Base-by-base conservation (phyloP, 352 stramenopile species). In the Pythium plurisporium region DNA sequence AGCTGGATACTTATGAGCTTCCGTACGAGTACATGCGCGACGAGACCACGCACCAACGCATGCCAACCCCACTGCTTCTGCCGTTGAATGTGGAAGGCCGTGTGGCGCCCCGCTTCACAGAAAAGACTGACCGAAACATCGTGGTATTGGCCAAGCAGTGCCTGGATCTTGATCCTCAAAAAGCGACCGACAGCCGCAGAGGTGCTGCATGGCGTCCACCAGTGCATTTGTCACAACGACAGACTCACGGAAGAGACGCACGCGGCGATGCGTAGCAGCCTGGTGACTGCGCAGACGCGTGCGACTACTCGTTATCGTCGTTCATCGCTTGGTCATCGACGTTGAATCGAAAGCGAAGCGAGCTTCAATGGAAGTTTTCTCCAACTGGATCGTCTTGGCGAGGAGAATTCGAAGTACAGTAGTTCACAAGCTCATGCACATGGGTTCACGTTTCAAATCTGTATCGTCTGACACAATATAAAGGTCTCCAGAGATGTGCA, bases 21-120 rank as follows among this genome's bases (percentile, higher is more conserved):
- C 70, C 67, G 33, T 79, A 73, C 29, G 38, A 64, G 0, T 46
- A 70, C 46, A 62, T 40, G 2, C 26, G 25, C 11, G 45, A 62
- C 29, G 12, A 26, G n/a, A 27, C 15, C 12, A 29, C 34, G 10
- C 12, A 23, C 19, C 55, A 23, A 10, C 9, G 4, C 12, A 22
- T 52, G 8, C 36, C 34, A 5, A 29, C 57, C 10, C 20, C 25
- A 15, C 44, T 43, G 10, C 30, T 65, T 10, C 36, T 61, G 20
- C 69, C 77, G 37, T 64, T 72, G 46, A 62, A 76, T 23, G 41
- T 45, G 12, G 33, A 69, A 44, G 69, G 69, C 8, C 64, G 66
- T 25, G 29, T 75, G 11, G 38, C 34, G 2, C 61, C 72, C 10
- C 34, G 62, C 15, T 77, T 81, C 61, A 73, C 53, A 4, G 54